Base-by-base conservation (phyloP, 129 eudicot species). In the Lonicera japonica region DNA sequence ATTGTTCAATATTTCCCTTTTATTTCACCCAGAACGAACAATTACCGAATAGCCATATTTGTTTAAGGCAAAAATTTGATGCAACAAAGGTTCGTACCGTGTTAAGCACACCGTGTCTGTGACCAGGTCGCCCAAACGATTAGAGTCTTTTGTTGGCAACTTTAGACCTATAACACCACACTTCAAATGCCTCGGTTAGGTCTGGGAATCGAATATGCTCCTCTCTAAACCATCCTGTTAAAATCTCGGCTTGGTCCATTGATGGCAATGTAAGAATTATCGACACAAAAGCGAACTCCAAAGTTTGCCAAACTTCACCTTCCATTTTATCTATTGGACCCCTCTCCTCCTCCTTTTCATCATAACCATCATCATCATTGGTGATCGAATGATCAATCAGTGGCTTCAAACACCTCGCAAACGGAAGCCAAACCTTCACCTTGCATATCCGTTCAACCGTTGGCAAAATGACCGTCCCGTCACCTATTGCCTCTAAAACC, bases 161-260 rank as follows among this genome's bases (percentile, higher is more conserved):
- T 70, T 92, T 88, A 58, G 99, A 92, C 68, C 96, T 70, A 50
- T 82, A 82, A 78, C 96, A 85, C 99, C 99, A 92, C 14, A 85
- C 98, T 66, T 92, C 98, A 76, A 92, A 87, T 47, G 90, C 98
- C 75, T 92, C 92, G 0, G 96, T 88, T 36, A 92, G 79, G 58
- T 88, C 99, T 8, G 96, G 99, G 75, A 80, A 92, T 55, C 73
- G 63, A 52, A 80, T 77, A 60, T 88, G 74, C 66, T 88, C 66
- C 66, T 68, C 70, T 45, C 63, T 75, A 54, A 92, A 80, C 98
- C 98, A 92, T 50, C 85, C 95, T 8, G 83, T 80, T 74, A 92
- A 78, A 73, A 92, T 80, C 8, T 74, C 82, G 1, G 95, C 91
- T 55, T 92, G 99, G 23, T 76, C 73, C 10, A 67, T 77, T 4